Percentiles rank a stretch among this genome's conserved stretches.
phyloP scores from a whole-genome alignment of 495 filamentous ascomycete genomes.

The Aspergillus conjunctus region DNA sequence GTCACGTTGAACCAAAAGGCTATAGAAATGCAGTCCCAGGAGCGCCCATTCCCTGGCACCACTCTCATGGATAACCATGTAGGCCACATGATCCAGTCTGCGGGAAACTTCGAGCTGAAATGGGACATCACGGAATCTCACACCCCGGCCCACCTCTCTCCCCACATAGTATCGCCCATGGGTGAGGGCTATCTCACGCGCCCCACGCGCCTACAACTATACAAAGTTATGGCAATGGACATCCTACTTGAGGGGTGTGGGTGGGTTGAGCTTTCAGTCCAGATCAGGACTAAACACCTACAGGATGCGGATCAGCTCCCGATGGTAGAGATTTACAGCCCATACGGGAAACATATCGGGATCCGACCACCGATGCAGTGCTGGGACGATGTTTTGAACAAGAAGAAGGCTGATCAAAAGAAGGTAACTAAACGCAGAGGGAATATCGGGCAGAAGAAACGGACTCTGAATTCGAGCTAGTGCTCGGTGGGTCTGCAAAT shows the following conservation, averaged over 20 bases:
- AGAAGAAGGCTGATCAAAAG: conserved; percentile 38
- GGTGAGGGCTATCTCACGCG: conserved; percentile 35
- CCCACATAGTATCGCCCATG: conserved; percentile 36
- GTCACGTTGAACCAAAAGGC: conserved; percentile 79
- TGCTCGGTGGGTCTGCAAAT: too few relatives aligned
- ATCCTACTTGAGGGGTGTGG: conserved; percentile 88
- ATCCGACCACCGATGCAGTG: conserved; percentile 71
- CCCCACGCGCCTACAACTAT: conserved; percentile 60
- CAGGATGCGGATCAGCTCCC: conserved; percentile 49
- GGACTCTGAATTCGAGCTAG: conserved; percentile 15
- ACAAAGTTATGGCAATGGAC: conserved; percentile 74
- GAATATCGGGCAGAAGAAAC: conserved; percentile 31
- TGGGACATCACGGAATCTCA: conserved; percentile 76
- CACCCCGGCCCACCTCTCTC: conserved; percentile 30
- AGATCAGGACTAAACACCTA: conserved; percentile 62
- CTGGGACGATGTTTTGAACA: conserved; percentile 53
- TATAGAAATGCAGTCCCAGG: conserved; percentile 61
- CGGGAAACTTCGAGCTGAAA: conserved; percentile 72
- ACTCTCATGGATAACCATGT: conserved; percentile 61
- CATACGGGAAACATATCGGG: conserved; percentile 76
- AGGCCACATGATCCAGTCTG: conserved; percentile 57
- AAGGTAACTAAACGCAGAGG: conserved; percentile 28
- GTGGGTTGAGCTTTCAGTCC: conserved; percentile 87
- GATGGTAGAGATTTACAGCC: conserved; percentile 80
- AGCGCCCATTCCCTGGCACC: conserved; percentile 53